These are phyloP conservation scores for Ilyonectria destructans DNA, from an alignment of 2,329 filamentous ascomycete genomes.

Conservation along the genomic window DNA sequence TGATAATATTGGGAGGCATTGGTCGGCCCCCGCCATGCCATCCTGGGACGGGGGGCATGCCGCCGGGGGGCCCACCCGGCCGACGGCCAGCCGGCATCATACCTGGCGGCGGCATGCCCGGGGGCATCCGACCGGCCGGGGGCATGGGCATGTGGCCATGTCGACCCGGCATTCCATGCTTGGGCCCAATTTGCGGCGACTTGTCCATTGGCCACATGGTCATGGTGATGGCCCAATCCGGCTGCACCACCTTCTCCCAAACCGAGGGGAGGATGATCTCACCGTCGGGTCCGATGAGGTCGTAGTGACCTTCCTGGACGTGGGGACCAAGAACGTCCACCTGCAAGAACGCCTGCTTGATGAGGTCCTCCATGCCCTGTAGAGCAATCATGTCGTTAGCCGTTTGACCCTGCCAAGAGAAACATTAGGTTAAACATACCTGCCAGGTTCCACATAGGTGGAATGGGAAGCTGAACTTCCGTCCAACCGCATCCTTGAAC, in stretches of 20 bases:
- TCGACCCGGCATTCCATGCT: slow-evolving; percentile 35
- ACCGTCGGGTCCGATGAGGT: slow-evolving; percentile 83
- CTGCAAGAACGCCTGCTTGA: slow-evolving; percentile 87
- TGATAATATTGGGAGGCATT: slow-evolving; percentile 42
- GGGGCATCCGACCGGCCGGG: slow-evolving; percentile 17
- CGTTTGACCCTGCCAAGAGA: not conserved
- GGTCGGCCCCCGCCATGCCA: slow-evolving; percentile 41
- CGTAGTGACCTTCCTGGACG: slow-evolving; percentile 85
- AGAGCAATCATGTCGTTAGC: slow-evolving; percentile 43
- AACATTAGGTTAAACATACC: slow-evolving; percentile 69
- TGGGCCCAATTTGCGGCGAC: slow-evolving; percentile 49
- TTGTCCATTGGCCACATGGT: slow-evolving; percentile 74
- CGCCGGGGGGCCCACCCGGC: slow-evolving; percentile 25
- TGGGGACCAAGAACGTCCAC: slow-evolving; percentile 84
- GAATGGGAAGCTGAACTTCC: slow-evolving; percentile 94
- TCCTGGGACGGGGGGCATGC: slow-evolving; percentile 42
- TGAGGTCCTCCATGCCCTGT: slow-evolving; percentile 89
- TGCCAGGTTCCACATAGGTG: slow-evolving; percentile 88
- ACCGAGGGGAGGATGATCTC: slow-evolving; percentile 86
- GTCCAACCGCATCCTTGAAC: slow-evolving; percentile 92
- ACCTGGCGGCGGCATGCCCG: slow-evolving; percentile 25
- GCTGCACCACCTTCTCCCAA: slow-evolving; percentile 87
- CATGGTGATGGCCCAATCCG: slow-evolving; percentile 73
- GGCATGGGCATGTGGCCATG: slow-evolving; percentile 33
- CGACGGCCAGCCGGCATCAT: slow-evolving; percentile 26